Evolutionary conservation across 2,329 filamentous ascomycete species (phyloP).

Genomic region (Thielaviopsis cerberus): DNA sequence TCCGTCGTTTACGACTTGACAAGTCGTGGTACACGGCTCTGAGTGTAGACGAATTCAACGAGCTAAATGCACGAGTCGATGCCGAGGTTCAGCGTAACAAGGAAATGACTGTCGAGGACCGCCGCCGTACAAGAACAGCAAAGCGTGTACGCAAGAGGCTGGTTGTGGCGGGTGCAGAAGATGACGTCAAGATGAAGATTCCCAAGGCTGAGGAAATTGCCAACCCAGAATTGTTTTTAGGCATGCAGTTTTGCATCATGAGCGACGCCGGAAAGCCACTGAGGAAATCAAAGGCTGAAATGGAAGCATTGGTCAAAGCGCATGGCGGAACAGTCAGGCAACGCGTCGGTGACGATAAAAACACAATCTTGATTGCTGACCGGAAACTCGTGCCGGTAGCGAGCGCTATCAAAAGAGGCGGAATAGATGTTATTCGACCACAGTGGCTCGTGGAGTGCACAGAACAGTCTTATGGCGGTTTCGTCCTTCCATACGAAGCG

Average conservation of each 20-base stretch:
- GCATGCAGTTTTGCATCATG: conserved; percentile 65
- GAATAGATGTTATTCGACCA: conserved; percentile 56
- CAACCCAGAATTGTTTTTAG: conserved; percentile 49
- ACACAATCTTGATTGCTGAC: conserved; percentile 60
- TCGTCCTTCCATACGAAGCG: conserved; percentile 43
- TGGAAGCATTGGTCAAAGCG: conserved; percentile 66
- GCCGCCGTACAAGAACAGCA: conserved; percentile 25
- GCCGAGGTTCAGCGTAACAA: conserved; percentile 49
- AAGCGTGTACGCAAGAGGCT: conserved; percentile 52
- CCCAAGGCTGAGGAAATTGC: conserved; percentile 14
- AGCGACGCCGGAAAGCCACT: conserved; percentile 52
- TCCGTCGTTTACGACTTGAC: conserved; percentile 65
- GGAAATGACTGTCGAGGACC: conserved; percentile 58
- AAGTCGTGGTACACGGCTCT: conserved; percentile 68
- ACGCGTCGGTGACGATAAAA: conserved; percentile 37
- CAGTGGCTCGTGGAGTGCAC: conserved; percentile 74
- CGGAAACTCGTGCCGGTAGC: conserved; percentile 66
- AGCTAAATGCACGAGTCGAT: conserved; percentile 50
- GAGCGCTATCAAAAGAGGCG: conserved; percentile 55
- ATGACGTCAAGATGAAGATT: background rate
- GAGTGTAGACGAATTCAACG: conserved; percentile 57
- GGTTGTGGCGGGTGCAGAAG: conserved; percentile 46
- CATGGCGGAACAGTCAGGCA: conserved; percentile 70
- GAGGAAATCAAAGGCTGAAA: conserved; percentile 58
- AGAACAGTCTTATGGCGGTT: conserved; percentile 33